phyloP scores from a whole-genome alignment of 768 basidiomycete genomes.

The Aureoboletus auriporus region DNA sequence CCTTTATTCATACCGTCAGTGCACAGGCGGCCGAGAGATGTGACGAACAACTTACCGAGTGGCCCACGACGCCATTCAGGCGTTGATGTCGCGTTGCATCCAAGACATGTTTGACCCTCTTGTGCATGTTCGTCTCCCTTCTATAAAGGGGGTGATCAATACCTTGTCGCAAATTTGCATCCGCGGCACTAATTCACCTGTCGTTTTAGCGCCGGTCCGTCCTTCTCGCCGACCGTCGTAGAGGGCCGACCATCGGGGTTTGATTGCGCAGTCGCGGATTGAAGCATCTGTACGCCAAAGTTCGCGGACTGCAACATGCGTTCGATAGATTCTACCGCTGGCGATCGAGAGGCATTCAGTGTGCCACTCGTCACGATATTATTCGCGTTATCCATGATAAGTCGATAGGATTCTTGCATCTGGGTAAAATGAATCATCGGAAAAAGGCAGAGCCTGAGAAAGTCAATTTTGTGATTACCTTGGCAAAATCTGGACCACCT shows the following conservation, averaged over 20 bases:
- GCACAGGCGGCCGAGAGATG: conserved; percentile 18
- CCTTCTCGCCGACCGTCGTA: conserved; percentile 27
- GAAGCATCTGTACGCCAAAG: conserved; percentile 32
- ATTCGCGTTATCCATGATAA: conserved; percentile 38
- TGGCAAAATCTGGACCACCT: conserved; percentile 37
- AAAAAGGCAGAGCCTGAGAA: conserved; percentile 5
- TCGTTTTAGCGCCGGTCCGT: conserved; percentile 27
- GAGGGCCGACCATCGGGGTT: conserved; percentile 25
- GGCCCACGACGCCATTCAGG: conserved; percentile 87
- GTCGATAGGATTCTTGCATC: conserved; percentile 43
- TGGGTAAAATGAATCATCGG: conserved; percentile 18
- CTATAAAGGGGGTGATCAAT: conserved; percentile 28
- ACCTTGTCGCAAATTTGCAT: conserved; percentile 24
- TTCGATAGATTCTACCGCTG: conserved; percentile 36
- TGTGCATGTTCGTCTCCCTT: conserved; percentile 41
- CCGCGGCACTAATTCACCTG: conserved; percentile 31
- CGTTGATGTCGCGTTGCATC: conserved; percentile 79
- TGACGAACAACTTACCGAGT: conserved; percentile 50
- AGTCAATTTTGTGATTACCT: conserved; percentile 27
- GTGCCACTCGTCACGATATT: conserved; percentile 23
- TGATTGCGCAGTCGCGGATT: conserved; percentile 26
- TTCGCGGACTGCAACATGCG: conserved; percentile 43
- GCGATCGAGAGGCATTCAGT: conserved; percentile 19
- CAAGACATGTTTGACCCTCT: conserved; percentile 74
- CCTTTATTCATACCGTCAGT: conserved; percentile 42